Percentiles rank a stretch among this genome's conserved stretches.
These are phyloP conservation scores for Oryza punctata DNA, from an alignment of 176 grass and related monocot species.

Conservation along the genomic window DNA sequence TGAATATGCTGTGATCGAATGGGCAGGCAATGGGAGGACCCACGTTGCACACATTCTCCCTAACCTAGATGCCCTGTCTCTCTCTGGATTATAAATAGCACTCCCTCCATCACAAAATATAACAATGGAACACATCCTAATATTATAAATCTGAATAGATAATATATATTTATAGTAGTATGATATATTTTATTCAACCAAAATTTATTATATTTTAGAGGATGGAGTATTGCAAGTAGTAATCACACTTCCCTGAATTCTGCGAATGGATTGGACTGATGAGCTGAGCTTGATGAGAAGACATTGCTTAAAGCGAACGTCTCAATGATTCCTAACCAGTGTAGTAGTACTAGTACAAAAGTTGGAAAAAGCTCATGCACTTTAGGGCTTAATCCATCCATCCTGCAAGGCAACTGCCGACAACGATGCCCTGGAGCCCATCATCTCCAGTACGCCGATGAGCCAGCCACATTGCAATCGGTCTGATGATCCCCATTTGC, in stretches of 20 bases:
- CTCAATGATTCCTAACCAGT: constrained; percentile 15
- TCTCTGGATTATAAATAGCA: not conserved
- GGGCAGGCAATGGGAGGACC: not conserved
- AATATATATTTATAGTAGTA: too few relatives aligned
- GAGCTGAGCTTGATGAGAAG: not conserved
- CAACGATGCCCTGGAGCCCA: constrained; percentile 35
- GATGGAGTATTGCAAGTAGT: too few relatives aligned
- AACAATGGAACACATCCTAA: too few relatives aligned
- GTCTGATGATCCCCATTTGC: not conserved
- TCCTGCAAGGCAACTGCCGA: not conserved
- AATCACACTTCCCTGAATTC: not conserved
- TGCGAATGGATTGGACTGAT: not conserved
- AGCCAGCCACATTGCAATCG: constrained; percentile 16
- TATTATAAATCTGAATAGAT: too few relatives aligned
- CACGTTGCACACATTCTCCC: constrained; percentile 10
- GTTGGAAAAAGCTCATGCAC: constrained; percentile 20
- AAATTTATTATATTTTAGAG: too few relatives aligned
- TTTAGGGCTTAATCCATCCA: not conserved
- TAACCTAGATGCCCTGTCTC: constrained; percentile 9
- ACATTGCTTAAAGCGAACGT: constrained; percentile 21
- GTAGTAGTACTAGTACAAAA: not conserved
- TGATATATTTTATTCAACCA: too few relatives aligned
- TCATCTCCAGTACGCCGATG: constrained; percentile 27
- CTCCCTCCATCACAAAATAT: too few relatives aligned
- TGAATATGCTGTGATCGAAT: not conserved